Conservation (phyloP, 2,329 filamentous ascomycete species). For the Dothideomycetes sp. region DNA sequence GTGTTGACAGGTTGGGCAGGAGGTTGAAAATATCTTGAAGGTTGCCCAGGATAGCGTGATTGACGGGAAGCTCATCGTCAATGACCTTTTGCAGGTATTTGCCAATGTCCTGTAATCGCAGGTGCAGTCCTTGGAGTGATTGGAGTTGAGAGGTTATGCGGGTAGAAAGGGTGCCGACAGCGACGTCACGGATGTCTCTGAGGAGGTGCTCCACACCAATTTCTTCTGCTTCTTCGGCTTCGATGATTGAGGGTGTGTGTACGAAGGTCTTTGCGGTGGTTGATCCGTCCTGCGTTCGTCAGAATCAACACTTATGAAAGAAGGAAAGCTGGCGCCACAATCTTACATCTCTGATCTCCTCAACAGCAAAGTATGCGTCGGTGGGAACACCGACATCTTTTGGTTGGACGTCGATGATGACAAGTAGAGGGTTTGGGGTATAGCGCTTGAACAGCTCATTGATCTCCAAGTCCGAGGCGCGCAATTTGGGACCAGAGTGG, state of each 20-base stretch:
- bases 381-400: conserved; percentile 97
- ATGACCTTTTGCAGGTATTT: conserved; percentile 93
- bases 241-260: conserved; percentile 95
- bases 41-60: conserved; percentile 93
- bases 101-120: conserved; percentile 89
- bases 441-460: conserved; percentile 99
- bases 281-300: conserved; percentile 67
- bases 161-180: conserved; percentile 90
- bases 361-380: conserved; percentile 97
- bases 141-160: conserved; percentile 96
- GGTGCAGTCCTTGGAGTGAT: conserved; percentile 89
- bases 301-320: conserved; percentile 10
- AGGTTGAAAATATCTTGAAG: conserved; percentile 99
- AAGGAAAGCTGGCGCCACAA: conserved; percentile 4
- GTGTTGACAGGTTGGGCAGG: conserved; percentile 85
- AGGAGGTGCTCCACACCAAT: conserved; percentile 97
- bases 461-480: conserved; percentile 95
- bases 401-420: conserved; percentile 97
- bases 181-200: conserved; percentile 94
- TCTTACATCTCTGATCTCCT: conserved; percentile 93
- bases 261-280: conserved; percentile 96
- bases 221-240: conserved; percentile 97
- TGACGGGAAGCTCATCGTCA: conserved; percentile 83
- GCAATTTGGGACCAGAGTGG: conserved; percentile 92
- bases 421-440: conserved; percentile 87